Base-by-base conservation (phyloP, 164 flowering plant species). In the Annona squamosa region DNA sequence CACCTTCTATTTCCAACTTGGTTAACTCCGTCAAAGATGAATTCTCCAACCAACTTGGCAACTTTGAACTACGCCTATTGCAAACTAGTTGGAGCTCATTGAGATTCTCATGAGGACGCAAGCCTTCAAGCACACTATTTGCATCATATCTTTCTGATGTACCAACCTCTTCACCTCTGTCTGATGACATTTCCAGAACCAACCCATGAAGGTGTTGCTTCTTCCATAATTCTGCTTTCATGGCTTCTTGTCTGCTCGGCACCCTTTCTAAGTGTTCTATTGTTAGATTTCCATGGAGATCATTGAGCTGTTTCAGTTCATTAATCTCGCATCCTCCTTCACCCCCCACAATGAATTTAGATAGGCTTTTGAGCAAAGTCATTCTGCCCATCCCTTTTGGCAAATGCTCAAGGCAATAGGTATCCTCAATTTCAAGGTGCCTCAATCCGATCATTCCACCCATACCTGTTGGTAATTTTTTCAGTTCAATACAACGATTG, bases 1-100 rank as follows among this genome's bases (percentile, higher is more conserved):
- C 37, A 26, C 37, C 37, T 26, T 26, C 37, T 10, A 72, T 12
- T 4, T 63, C 52, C 74, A 72, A 10, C 7, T 47, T 9, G n/a
- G 13, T 18, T n/a, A 72, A 63, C 10, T 63, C 46, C 1, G 4
- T 9, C 3, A 72, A 48, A 18, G 59, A 63, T 46, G 68, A 26
- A 16, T 63, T 59, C 2, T 72, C 44, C 46, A 72, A 19, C 74
- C 74, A 72, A 47, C 43, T 48, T 2, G 71, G 71, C 13, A 69
- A 69, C 13, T 48, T 69, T 5, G 41, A 48, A 47, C 61, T 62
- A 3, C 19, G 19, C 13, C 19, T 26, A 13, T 69, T 19, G 5
- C 7, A 7, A 26, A 26, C 37, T 48, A 69, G 19, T 19, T 48
- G 6, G 19, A 69, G 48, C 18, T 26, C 41, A 6, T 26, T 48